Evolutionary conservation across 495 filamentous ascomycete species (phyloP), one percentile per base, ranked within the genome.

Genomic region (Chlorociboria aeruginascens): DNA sequence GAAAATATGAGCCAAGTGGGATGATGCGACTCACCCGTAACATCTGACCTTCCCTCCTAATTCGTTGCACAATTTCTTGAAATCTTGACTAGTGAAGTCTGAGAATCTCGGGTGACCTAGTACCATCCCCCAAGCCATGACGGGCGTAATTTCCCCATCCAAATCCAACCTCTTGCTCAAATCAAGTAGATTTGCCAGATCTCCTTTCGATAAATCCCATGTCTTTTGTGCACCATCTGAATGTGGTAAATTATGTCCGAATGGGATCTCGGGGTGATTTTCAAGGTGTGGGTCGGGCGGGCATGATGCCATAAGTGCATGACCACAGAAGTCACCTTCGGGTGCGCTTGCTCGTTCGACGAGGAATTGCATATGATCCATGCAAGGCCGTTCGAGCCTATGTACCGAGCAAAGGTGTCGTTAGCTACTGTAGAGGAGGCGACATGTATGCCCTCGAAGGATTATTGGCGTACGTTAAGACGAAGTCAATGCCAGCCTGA

Each of bases 61-160:
- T 32, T 83, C 83, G 43, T 83, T 76, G 20, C 80, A 77, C 45
- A 97, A 68, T 43, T 70, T 69, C 59, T 77, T 74, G 59, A 96
- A 76, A 53, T 98, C 88, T 38, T 78, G 74, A 40, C 60, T 60
- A 39, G 66, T 75, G 54, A 98, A 61, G 47, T 81, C 72, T 2
- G 50, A 52, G 46, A 89, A 77, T 40, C 81, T 65, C 50, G 80
- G 76, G 63, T 96, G 80, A 40, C 70, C 71, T 40, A 85, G 71
- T 29, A 98, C 73, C 63, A 81, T 81, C 50, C 86, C 82, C 74
- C 90, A 89, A 0, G 89, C 89, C 87, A 92, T 92, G 46, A 96
- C 83, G 0, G 92, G 92, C n/a, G 90, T 95, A 61, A 98, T 83
- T 65, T 98, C 92, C 20, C 86, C 86, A 50, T 94, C 88, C 0